Evolutionary conservation across 768 basidiomycete genomes (phyloP), one percentile per base, ranked within the genome.

Genomic region (Tremella mesenterica): DNA sequence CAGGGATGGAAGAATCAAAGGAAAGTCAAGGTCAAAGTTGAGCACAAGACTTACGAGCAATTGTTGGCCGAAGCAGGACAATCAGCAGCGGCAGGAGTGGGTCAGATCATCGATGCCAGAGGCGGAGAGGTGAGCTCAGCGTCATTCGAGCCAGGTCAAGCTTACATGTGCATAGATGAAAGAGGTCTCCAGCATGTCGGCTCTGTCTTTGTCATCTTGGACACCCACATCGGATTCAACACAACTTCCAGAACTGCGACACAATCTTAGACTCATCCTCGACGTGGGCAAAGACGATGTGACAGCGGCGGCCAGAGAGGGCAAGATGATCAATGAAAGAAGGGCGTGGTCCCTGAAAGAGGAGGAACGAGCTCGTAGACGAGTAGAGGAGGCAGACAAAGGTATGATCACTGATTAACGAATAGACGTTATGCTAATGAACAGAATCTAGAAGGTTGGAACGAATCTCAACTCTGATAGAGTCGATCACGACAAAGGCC

Each of bases 1-100:
- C 85, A 14, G 85, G 90, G 56, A 79, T 95, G 91, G 92, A 91
- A 85, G 75, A 70, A 64, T 45, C 64, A 72, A 53, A 86, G 81
- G 79, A 91, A 85, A 71, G 78, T 82, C 50, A 95, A 88, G 75
- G 83, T 80, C 20, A 88, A 82, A 73, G 76, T 91, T 29, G 84
- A 89, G 69, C 91, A 96, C 76, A 95, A 93, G 79, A 90, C 91
- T 0, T 99, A 96, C 69, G 95, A 99, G 73, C 82, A 99, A 73
- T 88, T 97, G 50, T 71, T 99, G 48, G 85, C 87, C 2, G 90
- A 93, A 69, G 84, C 88, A 21, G 88, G 85, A 0, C 60, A 67
- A 2, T 16, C n/a, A n/a, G 61, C 75, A 2, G 52, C 41, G 1
- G 18, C 53, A 30, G 81, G 83, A 6, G 70, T 91, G 44, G 95